These are phyloP conservation scores for Cercospora berteroae DNA, from an alignment of 2,329 filamentous ascomycete genomes.

Conservation along the genomic window DNA sequence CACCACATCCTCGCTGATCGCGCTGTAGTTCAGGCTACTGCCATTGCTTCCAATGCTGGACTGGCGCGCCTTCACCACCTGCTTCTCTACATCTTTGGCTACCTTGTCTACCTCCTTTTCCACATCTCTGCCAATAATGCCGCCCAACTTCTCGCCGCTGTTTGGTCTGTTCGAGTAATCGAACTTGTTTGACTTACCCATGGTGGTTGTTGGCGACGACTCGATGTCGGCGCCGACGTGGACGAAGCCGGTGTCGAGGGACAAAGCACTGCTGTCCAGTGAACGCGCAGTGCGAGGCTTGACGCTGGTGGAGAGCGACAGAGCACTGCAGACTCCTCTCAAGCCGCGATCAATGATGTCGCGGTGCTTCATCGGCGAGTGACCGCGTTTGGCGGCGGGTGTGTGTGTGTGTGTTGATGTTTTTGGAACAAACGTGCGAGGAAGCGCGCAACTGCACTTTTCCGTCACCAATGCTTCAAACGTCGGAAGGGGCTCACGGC, in stretches of 20 bases:
- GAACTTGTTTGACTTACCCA: constrained; percentile 40
- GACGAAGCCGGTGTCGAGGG: background rate
- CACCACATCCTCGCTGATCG: constrained; percentile 13
- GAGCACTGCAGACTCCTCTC: constrained; percentile 14
- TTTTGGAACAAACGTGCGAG: background rate
- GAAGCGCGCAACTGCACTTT: background rate
- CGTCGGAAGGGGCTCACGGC: background rate
- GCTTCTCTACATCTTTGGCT: constrained; percentile 33
- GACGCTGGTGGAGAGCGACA: constrained; percentile 5
- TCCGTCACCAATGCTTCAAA: constrained; percentile 1
- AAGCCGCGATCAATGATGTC: constrained; percentile 14
- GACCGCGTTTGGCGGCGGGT: background rate
- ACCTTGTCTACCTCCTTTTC: constrained; percentile 37
- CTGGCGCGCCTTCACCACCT: constrained; percentile 31
- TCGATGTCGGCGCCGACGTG: background rate
- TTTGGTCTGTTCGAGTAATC: constrained; percentile 46
- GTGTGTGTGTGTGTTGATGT: constrained; percentile 2
- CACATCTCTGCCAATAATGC: constrained; percentile 47
- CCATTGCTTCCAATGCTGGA: constrained; percentile 29
- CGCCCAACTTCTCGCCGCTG: constrained; percentile 47
- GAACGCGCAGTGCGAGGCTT: constrained; percentile 6
- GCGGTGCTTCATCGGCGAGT: background rate
- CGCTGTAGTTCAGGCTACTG: constrained; percentile 16
- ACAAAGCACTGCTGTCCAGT: constrained; percentile 5
- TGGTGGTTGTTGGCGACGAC: constrained; percentile 4